A percentile compares a stretch with the other conserved stretches of the same genome.
phyloP scores from a whole-genome alignment of 257 asterid species.

The Lithospermum erythrorhizon region DNA sequence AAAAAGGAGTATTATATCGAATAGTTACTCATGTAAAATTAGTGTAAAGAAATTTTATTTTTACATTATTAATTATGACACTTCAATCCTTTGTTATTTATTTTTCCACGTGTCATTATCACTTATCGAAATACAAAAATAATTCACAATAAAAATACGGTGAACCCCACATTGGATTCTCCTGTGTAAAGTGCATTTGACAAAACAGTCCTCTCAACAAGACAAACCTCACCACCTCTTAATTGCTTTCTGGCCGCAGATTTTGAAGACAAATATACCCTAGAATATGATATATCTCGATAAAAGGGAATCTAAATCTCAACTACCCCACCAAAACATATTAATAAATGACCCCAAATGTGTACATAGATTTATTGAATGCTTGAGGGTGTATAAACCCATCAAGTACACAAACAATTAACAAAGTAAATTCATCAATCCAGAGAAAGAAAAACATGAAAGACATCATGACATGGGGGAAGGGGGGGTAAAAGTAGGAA shows the following conservation, averaged over 20 bases:
- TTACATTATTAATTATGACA: too few relatives aligned
- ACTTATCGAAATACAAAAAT: too few relatives aligned
- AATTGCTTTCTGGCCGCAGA: neutral
- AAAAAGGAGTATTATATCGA: too few relatives aligned
- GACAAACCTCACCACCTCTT: neutral
- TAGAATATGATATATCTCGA: too few relatives aligned
- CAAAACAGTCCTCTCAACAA: neutral
- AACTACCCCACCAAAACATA: neutral
- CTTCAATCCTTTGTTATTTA: too few relatives aligned
- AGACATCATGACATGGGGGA: neutral
- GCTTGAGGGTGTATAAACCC: neutral
- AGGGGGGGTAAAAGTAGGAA: conserved; percentile 15
- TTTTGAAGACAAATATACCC: neutral
- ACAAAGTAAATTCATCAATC: neutral
- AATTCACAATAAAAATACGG: too few relatives aligned
- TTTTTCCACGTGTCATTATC: too few relatives aligned
- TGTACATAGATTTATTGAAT: neutral
- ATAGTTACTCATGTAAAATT: too few relatives aligned
- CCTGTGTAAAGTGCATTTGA: neutral
- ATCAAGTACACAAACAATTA: neutral
- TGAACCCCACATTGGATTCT: neutral
- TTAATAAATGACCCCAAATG: neutral
- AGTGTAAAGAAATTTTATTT: too few relatives aligned
- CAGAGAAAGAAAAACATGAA: neutral
- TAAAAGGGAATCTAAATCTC: too few relatives aligned